Evolutionary conservation across 2,329 filamentous ascomycete genomes (phyloP), one percentile per base, ranked within the genome.

Genomic region (Botrytis aclada): DNA sequence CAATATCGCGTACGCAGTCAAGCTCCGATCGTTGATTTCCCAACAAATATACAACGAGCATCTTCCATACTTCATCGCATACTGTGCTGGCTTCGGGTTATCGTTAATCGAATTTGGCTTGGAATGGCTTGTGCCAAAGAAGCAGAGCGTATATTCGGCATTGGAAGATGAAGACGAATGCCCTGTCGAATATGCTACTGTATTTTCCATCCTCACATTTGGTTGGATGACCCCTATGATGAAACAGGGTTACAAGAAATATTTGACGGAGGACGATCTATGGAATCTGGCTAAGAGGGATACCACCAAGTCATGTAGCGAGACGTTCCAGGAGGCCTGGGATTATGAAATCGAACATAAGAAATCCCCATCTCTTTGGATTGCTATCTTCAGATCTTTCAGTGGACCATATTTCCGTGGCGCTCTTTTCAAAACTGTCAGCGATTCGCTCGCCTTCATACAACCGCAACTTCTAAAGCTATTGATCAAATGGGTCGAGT

Each of bases 221-320:
- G 91, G 92, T 71, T 99, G 96, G 96, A 98, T 99, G 95, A 98
- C 96, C 0, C 95, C 96, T 0, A 85, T 99, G 88, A 99, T 99
- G 96, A 94, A 90, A 80, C 92, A 92, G 80, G 96, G 96, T 1
- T 98, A 99, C 85, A 93, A 92, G 80, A 89, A 95, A 74, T 99
- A 90, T 81, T 86, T 99, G 75, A 97, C 94, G 1, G 94, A 98
- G 81, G 93, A 98, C 76, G 95, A 99, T 82, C 87, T 99, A 37
- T 99, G 97, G 97, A 95, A 94, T 74, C 85, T 99, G 73, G 89
- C 94, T 58, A 91, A 90, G 79, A 85, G 88, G 74, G 95, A 98
- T 80, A 92, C 92, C 47, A 97, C 95, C 18, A 89, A 89, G 76
- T 85, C 86, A 20, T 97, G 95, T 0, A 90, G 92, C 7, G 83